Evolutionary conservation across 108 stramenopile species (phyloP).

Genomic region (Nannochloropsis salina): DNA sequence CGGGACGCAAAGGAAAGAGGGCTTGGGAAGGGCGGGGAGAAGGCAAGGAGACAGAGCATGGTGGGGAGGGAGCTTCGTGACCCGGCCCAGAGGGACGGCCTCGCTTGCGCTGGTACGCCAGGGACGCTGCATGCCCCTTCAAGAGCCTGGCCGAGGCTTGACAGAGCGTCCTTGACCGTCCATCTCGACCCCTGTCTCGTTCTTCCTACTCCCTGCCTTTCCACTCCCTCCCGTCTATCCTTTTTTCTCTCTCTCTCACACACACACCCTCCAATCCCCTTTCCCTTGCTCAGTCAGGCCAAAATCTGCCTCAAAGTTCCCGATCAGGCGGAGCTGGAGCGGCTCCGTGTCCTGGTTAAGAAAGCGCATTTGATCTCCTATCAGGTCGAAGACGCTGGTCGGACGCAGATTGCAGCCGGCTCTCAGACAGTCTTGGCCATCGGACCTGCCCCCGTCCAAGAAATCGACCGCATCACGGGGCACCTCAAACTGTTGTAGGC

Average conservation of each 20-base stretch:
- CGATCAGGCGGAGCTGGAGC: not conserved
- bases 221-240: no score
- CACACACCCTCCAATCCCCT: not conserved
- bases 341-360: not conserved
- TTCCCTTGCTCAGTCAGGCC: not conserved
- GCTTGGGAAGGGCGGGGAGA: not conserved
- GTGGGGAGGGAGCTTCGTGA: no score
- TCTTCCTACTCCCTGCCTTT: no score
- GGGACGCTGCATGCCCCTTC: no score
- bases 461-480: slow-evolving; percentile 47
- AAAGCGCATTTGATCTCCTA: not conserved
- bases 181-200: no score
- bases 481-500: slow-evolving; percentile 48
- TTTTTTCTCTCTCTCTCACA: no score
- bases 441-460: slow-evolving; percentile 50
- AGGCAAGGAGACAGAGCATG: not conserved
- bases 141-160: no score
- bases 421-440: slow-evolving; percentile 53
- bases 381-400: slow-evolving; percentile 46
- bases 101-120: not conserved
- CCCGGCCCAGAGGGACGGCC: not conserved
- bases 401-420: slow-evolving; percentile 53
- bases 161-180: no score
- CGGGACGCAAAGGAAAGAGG: no score
- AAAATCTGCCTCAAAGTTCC: slow-evolving; percentile 21